Percentiles rank a stretch among this genome's conserved stretches.
Conservation (phyloP, 495 filamentous ascomycete species). For the Penicillium nucicola region DNA sequence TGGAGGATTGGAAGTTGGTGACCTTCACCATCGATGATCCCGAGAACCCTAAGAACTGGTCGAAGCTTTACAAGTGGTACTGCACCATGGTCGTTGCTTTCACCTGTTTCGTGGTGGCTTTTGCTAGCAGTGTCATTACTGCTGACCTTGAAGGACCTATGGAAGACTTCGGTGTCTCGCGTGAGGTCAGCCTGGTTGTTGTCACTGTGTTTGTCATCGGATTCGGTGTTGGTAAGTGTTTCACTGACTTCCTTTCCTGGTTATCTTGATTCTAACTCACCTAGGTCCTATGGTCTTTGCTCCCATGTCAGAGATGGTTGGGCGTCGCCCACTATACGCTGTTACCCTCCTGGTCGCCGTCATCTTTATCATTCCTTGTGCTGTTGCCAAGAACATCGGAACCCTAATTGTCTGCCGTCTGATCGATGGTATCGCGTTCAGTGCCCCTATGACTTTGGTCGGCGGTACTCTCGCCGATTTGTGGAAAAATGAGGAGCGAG, state of each 20-base stretch:
- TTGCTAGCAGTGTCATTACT: constrained; percentile 63
- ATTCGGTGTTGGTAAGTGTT: constrained; percentile 64
- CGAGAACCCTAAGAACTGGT: constrained; percentile 62
- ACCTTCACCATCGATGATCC: constrained; percentile 62
- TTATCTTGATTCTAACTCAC: constrained; percentile 10
- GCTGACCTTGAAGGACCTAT: constrained; percentile 61
- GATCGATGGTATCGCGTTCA: constrained; percentile 79
- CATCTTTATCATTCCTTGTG: constrained; percentile 74
- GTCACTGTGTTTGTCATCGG: constrained; percentile 77
- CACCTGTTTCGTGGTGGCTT: constrained; percentile 63
- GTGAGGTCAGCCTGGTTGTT: constrained; percentile 63
- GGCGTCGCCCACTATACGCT: constrained; percentile 63
- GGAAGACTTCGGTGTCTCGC: constrained; percentile 57
- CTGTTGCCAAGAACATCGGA: constrained; percentile 68
- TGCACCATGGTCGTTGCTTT: constrained; percentile 57
- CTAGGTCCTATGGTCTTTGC: constrained; percentile 76
- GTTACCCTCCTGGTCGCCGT: constrained; percentile 58
- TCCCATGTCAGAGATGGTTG: constrained; percentile 69
- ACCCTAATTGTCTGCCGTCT: constrained; percentile 70
- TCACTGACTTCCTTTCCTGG: background rate
- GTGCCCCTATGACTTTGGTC: constrained; percentile 79
- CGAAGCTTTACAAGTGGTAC: constrained; percentile 60
- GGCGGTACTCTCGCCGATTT: constrained; percentile 78
- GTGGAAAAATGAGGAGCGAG: constrained; percentile 77
- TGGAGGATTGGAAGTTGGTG: constrained; percentile 66